These are phyloP conservation scores for Phaeodactylum tricornutum DNA, from an alignment of 108 stramenopile species.

Conservation along the genomic window DNA sequence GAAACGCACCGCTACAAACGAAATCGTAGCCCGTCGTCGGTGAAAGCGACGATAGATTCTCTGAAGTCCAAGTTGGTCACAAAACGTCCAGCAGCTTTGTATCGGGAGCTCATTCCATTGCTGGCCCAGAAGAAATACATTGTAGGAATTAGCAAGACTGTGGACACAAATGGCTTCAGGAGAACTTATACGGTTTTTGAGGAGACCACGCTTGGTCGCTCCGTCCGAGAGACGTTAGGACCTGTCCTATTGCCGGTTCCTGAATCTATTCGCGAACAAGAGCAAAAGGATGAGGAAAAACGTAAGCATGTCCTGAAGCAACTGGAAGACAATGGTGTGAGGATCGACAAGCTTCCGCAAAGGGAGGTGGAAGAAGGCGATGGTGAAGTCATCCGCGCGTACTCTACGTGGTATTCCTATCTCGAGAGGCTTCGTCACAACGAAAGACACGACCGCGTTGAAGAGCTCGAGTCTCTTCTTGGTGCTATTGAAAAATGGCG, in stretches of 20 bases:
- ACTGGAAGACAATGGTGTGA: constrained; percentile 36
- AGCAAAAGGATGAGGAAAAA: constrained; percentile 39
- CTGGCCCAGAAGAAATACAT: constrained; percentile 33
- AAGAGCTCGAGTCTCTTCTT: constrained; percentile 46
- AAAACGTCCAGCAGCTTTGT: constrained; percentile 27
- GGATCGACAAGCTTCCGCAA: constrained; percentile 43
- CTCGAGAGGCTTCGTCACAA: constrained; percentile 25
- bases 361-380: constrained; percentile 62
- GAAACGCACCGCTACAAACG: constrained; percentile 43
- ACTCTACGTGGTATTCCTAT: constrained; percentile 48
- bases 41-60: constrained; percentile 6
- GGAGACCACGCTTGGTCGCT: constrained; percentile 32
- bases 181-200: constrained; percentile 26
- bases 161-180: background rate
- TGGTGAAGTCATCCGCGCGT: constrained; percentile 61
- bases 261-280: constrained; percentile 44
- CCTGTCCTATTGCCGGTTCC: constrained; percentile 64
- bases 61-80: constrained; percentile 12
- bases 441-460: constrained; percentile 27
- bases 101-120: constrained; percentile 38
- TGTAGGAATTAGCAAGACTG: constrained; percentile 17
- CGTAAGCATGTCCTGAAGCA: constrained; percentile 27
- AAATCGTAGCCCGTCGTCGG: background rate
- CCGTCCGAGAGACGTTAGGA: constrained; percentile 4
- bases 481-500: constrained; percentile 52